Base-by-base conservation (phyloP, 169 alveolate species). In the Ichthyophthirius multifiliis region DNA sequence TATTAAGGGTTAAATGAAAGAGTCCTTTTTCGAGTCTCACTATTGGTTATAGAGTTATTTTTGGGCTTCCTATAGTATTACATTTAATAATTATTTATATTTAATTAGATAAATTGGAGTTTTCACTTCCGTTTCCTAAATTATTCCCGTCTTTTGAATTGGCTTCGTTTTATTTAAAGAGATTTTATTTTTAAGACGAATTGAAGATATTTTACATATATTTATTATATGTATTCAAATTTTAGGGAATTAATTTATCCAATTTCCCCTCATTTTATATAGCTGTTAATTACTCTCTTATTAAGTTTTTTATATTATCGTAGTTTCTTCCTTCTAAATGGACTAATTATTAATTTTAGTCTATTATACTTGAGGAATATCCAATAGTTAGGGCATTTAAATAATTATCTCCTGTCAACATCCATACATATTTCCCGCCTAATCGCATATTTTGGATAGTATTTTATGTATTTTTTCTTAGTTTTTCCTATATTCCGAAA, bases 331-430 rank as follows among this genome's bases (percentile, higher is more conserved):
- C 43, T n/a, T 78, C 84, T 41, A 78, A 65, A 15, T 65, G 43
- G 0, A 78, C 12, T 1, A 78, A 18, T 39, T 48, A 32, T 10
- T 63, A 46, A 20, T 64, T 9, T 39, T 63, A 30, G 47, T 65
- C 73, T 13, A 78, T 31, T n/a, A 78, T 10, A 10, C 43, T 41
- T 23, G 77, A 64, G 30, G 63, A 63, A 35, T 63, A 78, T 13
- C 78, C 84, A 5, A 67, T 44, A 5, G 84, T 74, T 9, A 78
- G 18, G 0, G 73, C 84, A n/a, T 75, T 20, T 9, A 62, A 43
- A 13, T 41, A 63, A 23, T 67, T 75, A 43, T 78, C 84, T 64
- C 84, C 84, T 18, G 78, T 37, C 13, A 78, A 48, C 27, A 78
- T 65, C 48, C 43, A 78, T 34, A 67, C 18, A 65, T 75, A 47